These are phyloP conservation scores for Wickerhamomyces silvicola DNA, from an alignment of 805 yeast species.

Conservation along the genomic window DNA sequence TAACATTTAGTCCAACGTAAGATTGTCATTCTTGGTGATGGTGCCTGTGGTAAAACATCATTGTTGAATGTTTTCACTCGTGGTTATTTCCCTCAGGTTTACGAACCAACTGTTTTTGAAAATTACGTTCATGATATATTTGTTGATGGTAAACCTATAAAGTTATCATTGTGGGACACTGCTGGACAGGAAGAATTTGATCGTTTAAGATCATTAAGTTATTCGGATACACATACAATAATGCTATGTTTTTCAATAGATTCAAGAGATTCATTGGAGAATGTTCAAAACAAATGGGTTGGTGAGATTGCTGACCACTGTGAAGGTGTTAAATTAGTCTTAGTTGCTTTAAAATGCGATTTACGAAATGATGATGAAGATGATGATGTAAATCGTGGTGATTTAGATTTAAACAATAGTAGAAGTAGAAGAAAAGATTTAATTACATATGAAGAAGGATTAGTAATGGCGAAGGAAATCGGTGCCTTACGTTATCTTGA, in stretches of 20 bases:
- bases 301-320: conserved; percentile 96
- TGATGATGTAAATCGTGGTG: conserved; percentile 26
- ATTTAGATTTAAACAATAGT: conserved; percentile 27
- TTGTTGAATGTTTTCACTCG: conserved; percentile 90
- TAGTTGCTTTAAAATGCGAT: conserved; percentile 94
- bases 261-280: conserved; percentile 88
- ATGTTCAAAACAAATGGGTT: conserved; percentile 94
- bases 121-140: conserved; percentile 96
- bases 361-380: conserved; percentile 65
- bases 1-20: conserved; percentile 65
- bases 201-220: conserved; percentile 83
- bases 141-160: conserved; percentile 89
- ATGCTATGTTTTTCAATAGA: conserved; percentile 95
- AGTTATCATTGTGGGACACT: conserved; percentile 94
- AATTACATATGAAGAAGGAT: conserved; percentile 88
- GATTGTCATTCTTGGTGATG: conserved; percentile 92
- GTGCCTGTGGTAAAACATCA: conserved; percentile 98
- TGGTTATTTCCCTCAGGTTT: conserved; percentile 97
- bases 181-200: conserved; percentile 99
- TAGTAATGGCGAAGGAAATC: conserved; percentile 83
- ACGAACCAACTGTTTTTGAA: conserved; percentile 97
- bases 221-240: conserved; percentile 93
- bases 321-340: conserved; percentile 88
- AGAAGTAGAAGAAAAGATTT: conserved; percentile 36
- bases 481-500: conserved; percentile 94